Evolutionary conservation across 257 asterid genomes (phyloP), one percentile per base, ranked within the genome.

Genomic region (Ilex asprella): DNA sequence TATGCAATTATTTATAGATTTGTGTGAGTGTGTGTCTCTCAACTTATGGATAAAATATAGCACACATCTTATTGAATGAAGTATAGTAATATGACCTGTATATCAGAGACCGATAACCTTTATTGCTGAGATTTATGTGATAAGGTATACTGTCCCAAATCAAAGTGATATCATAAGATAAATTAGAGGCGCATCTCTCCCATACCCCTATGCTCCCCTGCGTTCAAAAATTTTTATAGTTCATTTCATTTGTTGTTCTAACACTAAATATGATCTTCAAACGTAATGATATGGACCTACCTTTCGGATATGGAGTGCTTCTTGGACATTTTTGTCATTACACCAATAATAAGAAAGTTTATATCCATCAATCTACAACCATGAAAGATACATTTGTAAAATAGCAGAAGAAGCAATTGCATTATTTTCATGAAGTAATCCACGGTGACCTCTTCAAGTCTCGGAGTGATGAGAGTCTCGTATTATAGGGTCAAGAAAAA

Each of bases 221-320:
- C 31, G 6, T 35, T 51, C 16, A 16, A 56, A 39, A 27, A 21
- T 0, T 21, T 21, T 15, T 12, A 46, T 3, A 46, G 4, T 11
- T 46, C 14, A 46, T 46, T 46, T 46, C 10, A 10, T 46, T 10
- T 10, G 3, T 46, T 14, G 27, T 21, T 21, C 27, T 21, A 21
- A 21, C 27, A 21, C 27, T 21, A 21, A 21, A 21, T 21, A 35
- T 35, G 5, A 8, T 35, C 41, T 35, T 35, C 41, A 35, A 35
- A 35, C 0, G 41, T 4, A 35, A 4, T 8, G 8, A 35, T 35
- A 35, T 35, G 5, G 8, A 35, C 41, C 5, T 13, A 74, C 83
- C 77, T 77, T 69, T 53, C 16, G 76, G 46, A 80, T 39, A 61
- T 74, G 75, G 55, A 80, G 75, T 41, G 78, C 80, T 47, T 71